phyloP scores from a whole-genome alignment of 1,284 basidiomycete species.

The Mycena citricolor region DNA sequence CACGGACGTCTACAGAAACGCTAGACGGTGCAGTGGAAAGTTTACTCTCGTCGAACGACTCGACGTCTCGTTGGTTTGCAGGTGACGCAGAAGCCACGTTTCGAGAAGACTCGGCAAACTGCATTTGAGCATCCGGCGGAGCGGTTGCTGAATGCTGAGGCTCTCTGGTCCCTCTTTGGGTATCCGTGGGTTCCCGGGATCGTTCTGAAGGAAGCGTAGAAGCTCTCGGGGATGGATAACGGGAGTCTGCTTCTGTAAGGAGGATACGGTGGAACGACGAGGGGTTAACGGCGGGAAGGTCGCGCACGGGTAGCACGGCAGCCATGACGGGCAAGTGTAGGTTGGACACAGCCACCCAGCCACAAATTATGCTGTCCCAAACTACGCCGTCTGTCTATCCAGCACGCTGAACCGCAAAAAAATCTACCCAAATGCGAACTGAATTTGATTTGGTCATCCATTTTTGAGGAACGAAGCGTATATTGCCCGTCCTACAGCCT shows the following conservation, averaged over 20 bases:
- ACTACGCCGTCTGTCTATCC: too few relatives aligned
- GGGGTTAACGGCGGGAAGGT: conserved; percentile 36
- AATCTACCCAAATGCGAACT: too few relatives aligned
- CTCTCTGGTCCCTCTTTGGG: too few relatives aligned
- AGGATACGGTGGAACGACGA: conserved; percentile 50
- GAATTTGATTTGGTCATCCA: too few relatives aligned
- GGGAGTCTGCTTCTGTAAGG: conserved; percentile 47
- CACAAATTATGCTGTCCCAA: not conserved
- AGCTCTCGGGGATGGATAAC: conserved; percentile 31
- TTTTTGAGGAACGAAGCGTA: conserved; percentile 17
- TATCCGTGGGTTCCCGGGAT: conserved; percentile 11
- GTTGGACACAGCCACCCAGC: conserved; percentile 11
- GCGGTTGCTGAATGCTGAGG: conserved; percentile 12
- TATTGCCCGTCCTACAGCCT: conserved; percentile 12
- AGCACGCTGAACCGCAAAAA: too few relatives aligned
- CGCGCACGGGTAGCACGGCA: conserved; percentile 45
- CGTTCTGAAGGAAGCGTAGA: conserved; percentile 12
- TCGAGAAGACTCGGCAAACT: conserved; percentile 8
- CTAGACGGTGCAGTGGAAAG: conserved; percentile 18
- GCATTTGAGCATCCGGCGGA: conserved; percentile 13
- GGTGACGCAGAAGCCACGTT: conserved; percentile 12
- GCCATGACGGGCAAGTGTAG: conserved; percentile 39
- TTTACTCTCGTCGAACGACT: conserved; percentile 51
- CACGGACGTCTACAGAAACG: conserved; percentile 17
- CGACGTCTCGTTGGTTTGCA: conserved; percentile 30